These are phyloP conservation scores for Pulveroboletus ravenelii DNA, from an alignment of 768 basidiomycete genomes.

Conservation along the genomic window DNA sequence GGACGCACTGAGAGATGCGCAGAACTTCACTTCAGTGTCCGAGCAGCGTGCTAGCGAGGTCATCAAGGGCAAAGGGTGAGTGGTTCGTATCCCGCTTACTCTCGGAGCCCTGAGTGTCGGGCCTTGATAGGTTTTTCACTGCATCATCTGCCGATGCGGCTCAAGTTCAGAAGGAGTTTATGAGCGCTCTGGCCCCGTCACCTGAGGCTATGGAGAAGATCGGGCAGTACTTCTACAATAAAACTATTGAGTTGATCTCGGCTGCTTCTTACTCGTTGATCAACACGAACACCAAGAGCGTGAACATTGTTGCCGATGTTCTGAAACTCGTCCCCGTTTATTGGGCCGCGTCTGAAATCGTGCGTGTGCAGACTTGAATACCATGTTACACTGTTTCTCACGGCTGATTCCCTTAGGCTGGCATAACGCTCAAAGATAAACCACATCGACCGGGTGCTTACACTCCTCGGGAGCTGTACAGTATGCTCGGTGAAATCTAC, in stretches of 20 bases:
- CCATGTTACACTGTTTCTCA: background rate
- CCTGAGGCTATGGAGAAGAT: constrained; percentile 47
- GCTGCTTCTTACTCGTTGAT: constrained; percentile 52
- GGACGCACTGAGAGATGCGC: constrained; percentile 45
- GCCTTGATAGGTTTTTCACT: constrained; percentile 56
- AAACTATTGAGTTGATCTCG: constrained; percentile 55
- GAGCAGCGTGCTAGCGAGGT: constrained; percentile 48
- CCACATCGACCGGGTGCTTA: constrained; percentile 51
- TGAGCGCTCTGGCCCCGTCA: constrained; percentile 43
- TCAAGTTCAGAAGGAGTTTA: constrained; percentile 43
- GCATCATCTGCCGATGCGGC: constrained; percentile 40
- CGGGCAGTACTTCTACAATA: constrained; percentile 60
- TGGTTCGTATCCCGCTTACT: constrained; percentile 3
- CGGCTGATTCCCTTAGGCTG: constrained; percentile 39
- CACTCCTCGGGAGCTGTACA: constrained; percentile 57
- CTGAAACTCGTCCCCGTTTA: constrained; percentile 58
- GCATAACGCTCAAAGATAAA: constrained; percentile 63
- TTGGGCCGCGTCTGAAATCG: constrained; percentile 69
- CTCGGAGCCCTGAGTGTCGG: constrained; percentile 1
- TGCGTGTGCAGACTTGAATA: constrained; percentile 31
- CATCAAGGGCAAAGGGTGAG: constrained; percentile 56
- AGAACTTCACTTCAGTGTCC: constrained; percentile 46
- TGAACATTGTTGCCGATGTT: constrained; percentile 70
- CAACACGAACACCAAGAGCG: constrained; percentile 45
- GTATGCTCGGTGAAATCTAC: constrained; percentile 67